Base-by-base conservation (phyloP, 495 filamentous ascomycete species). In the Xylaria telfairii region DNA sequence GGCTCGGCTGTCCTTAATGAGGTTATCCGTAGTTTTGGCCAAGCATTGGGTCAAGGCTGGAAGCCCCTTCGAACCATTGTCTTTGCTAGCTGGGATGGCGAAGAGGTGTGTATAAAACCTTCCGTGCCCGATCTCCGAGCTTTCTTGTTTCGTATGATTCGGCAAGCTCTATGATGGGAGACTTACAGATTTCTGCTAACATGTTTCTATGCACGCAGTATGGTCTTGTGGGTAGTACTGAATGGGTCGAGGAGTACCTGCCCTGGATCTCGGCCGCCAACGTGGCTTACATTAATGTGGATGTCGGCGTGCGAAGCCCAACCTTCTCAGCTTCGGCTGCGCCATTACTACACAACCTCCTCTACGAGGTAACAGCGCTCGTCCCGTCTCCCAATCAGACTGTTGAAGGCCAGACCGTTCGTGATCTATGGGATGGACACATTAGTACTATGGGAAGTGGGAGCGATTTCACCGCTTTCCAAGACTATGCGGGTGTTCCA, bases 31-130 rank as follows among this genome's bases (percentile, higher is more conserved):
- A 89, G 93, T 69, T 92, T 98, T 75, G 93, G 94, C 37, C 84
- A 92, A 66, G 89, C 97, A 44, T 79, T 91, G n/a, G 84, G 83
- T 28, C 87, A 87, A 34, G 95, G 95, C 12, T 99, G 96, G 96
- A 91, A 92, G 63, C 96, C 96, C 15, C 83, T 95, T 1, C 91
- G 96, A 15, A 97, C 93, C 7, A 94, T 99, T 72, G 91, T 96
- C 70, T 97, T 98, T 79, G 93, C 92, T 30, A 95, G 91, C 74
- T 98, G 96, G 96, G 96, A 99, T 76, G 96, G 90, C 37, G 92
- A 93, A 76, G 94, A 97, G n/a, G n/a, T n/a, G n/a, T n/a, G n/a
- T n/a, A n/a, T n/a, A n/a, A n/a, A n/a, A n/a, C n/a, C n/a, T n/a
- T n/a, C n/a, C n/a, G n/a, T n/a, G n/a, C n/a, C n/a, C n/a, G n/a